Evolutionary conservation across 1,139 yeast genomes (phyloP), one percentile per base, ranked within the genome.

Genomic region (Pichia sp.): DNA sequence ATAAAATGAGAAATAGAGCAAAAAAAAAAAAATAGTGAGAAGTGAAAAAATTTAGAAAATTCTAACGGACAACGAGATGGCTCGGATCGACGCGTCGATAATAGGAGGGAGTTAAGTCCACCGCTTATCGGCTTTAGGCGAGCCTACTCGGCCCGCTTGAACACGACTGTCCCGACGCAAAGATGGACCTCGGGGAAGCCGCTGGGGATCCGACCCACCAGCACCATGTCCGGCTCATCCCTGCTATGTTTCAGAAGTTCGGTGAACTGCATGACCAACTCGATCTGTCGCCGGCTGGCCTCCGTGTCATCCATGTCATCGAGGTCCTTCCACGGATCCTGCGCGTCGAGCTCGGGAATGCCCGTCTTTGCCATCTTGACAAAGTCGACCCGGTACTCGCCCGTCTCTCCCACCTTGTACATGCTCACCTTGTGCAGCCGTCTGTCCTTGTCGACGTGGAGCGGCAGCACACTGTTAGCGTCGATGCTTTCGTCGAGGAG

Each of bases 321-420:
- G 43, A 62, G 51, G 13, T 54, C 57, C 49, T 62, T 64, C 67
- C 68, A 65, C 8, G 56, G 56, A 31, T 64, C 66, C 16, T 49
- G 49, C 4, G 52, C 54, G 42, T 61, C 61, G 5, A 57, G 15
- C 23, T 56, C 59, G 1, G 56, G 49, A 13, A 55, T 42, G 5
- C 57, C 57, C 6, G 61, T 52, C 42, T 60, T 56, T 2, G 52
- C 49, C 10, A 64, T 45, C 30, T 59, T 58, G 36, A 60, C 62
- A n/a, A 65, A 54, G 51, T 65, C 68, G 8, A 63, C 49, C n/a
- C 67, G 52, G 15, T 64, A 54, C 43, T 59, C 52, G 8, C 53
- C 50, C 3, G 52, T 47, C 16, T 50, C 54, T 0, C 57, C 57
- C 5, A 59, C 61, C 45, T 50, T 57, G 45, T 64, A 64, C 6